phyloP scores from a whole-genome alignment of 2,329 filamentous ascomycete species.

The Pseudocercospora fijiensis region DNA sequence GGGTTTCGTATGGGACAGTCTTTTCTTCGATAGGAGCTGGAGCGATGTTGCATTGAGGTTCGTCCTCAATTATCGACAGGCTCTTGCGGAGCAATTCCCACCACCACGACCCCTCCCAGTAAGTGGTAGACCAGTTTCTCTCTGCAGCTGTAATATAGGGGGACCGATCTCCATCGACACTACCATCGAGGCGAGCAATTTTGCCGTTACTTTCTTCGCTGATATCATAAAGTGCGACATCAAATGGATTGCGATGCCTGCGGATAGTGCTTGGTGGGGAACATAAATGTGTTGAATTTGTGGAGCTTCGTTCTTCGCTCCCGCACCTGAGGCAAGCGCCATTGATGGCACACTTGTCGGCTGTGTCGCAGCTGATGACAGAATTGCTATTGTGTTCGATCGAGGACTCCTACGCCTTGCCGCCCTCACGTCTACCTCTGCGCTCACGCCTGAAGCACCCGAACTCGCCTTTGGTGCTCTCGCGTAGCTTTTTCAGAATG shows the following conservation, averaged over 20 bases:
- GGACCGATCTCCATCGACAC: background rate
- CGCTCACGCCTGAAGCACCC: constrained; percentile 36
- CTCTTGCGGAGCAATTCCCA: background rate
- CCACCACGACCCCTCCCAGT: background rate
- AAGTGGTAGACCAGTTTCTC: background rate
- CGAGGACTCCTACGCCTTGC: constrained; percentile 11
- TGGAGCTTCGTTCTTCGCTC: background rate
- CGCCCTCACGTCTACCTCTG: constrained; percentile 20
- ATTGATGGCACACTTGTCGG: background rate
- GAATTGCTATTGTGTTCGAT: background rate
- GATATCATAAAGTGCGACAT: background rate
- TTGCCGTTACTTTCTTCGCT: constrained; percentile 3
- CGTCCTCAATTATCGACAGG: background rate
- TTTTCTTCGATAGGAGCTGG: background rate
- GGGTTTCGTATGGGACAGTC: background rate
- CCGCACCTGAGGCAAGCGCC: background rate
- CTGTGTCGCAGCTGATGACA: background rate
- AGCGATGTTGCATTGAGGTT: background rate
- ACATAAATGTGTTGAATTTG: background rate
- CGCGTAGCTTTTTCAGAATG: constrained; percentile 78
- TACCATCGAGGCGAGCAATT: background rate
- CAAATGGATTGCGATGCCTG: background rate
- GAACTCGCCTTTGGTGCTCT: constrained; percentile 81
- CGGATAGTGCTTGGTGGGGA: background rate
- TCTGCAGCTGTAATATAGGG: background rate